phyloP scores from a whole-genome alignment of 805 yeast species.

The Helenozyma rhizophorensis region DNA sequence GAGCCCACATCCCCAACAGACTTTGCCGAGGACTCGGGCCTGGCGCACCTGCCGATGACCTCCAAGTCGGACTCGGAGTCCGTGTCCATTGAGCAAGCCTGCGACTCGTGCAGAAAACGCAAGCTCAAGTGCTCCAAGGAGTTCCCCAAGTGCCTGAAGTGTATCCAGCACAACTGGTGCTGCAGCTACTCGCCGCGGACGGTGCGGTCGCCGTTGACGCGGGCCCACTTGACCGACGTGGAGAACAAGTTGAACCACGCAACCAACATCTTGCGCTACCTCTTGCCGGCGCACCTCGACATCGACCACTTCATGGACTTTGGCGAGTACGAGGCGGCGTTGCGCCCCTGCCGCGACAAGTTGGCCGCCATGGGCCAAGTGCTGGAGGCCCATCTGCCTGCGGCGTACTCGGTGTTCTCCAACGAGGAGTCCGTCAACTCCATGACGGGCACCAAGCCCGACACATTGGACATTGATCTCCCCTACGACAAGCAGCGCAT shows the following conservation, averaged over 20 bases:
- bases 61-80: conserved; percentile 1
- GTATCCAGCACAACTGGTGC: conserved; percentile 65
- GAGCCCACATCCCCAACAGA: conserved; percentile 1
- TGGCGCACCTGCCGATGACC: neutral
- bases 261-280: conserved; percentile 27
- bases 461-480: conserved; percentile 3
- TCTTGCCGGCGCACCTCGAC: conserved; percentile 25
- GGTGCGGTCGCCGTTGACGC: conserved; percentile 74
- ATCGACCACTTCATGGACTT: conserved; percentile 16
- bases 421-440: conserved; percentile 16
- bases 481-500: conserved; percentile 19
- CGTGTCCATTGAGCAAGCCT: conserved; percentile 49
- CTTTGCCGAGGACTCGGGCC: neutral
- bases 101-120: conserved; percentile 80
- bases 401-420: conserved; percentile 22
- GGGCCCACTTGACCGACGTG: conserved; percentile 75
- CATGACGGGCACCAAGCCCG: conserved; percentile 11
- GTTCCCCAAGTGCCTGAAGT: conserved; percentile 70
- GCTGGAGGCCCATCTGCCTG: conserved; percentile 21
- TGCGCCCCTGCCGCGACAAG: conserved; percentile 10
- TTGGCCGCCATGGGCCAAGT: conserved; percentile 2
- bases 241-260: conserved; percentile 44
- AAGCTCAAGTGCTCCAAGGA: conserved; percentile 80
- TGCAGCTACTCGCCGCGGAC: conserved; percentile 77
- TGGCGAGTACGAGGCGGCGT: conserved; percentile 13